phyloP scores from a whole-genome alignment of 345 rosid genomes.

The Aurinia saxatilis region DNA sequence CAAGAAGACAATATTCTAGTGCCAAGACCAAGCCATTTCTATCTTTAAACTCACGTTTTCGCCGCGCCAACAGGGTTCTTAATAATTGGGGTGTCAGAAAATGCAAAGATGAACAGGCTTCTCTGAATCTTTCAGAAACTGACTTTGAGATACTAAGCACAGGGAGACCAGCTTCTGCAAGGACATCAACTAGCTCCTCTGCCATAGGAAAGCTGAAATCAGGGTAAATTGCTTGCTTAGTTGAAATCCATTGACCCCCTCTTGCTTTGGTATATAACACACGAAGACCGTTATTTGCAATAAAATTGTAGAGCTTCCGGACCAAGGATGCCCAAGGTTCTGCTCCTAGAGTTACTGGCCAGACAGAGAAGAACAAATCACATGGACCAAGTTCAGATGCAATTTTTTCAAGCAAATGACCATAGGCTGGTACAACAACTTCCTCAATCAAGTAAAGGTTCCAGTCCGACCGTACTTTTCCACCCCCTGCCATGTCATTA shows the following conservation, averaged over 20 bases:
- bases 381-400: constrained; percentile 71
- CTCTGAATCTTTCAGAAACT: constrained; percentile 61
- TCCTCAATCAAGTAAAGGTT: constrained; percentile 77
- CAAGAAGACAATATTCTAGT: constrained; percentile 90
- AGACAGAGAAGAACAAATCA: constrained; percentile 72
- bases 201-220: constrained; percentile 65
- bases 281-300: constrained; percentile 65
- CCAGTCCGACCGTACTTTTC: constrained; percentile 93
- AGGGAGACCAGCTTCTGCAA: constrained; percentile 87
- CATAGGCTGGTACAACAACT: constrained; percentile 84
- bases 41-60: constrained; percentile 62
- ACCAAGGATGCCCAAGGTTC: constrained; percentile 96
- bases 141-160: constrained; percentile 52
- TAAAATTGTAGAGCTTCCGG: constrained; percentile 54
- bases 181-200: constrained; percentile 64
- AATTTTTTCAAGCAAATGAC: constrained; percentile 83
- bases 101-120: constrained; percentile 66
- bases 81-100: constrained; percentile 69
- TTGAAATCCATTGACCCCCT: constrained; percentile 89
- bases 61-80: constrained; percentile 61
- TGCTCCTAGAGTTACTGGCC: constrained; percentile 62
- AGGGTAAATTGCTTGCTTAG: constrained; percentile 85
- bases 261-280: constrained; percentile 80
- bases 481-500: constrained; percentile 96
- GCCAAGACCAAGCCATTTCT: constrained; percentile 55